Evolutionary conservation across 2,329 filamentous ascomycete genomes (phyloP), one percentile per base, ranked within the genome.

Genomic region (Cladosporium velox): DNA sequence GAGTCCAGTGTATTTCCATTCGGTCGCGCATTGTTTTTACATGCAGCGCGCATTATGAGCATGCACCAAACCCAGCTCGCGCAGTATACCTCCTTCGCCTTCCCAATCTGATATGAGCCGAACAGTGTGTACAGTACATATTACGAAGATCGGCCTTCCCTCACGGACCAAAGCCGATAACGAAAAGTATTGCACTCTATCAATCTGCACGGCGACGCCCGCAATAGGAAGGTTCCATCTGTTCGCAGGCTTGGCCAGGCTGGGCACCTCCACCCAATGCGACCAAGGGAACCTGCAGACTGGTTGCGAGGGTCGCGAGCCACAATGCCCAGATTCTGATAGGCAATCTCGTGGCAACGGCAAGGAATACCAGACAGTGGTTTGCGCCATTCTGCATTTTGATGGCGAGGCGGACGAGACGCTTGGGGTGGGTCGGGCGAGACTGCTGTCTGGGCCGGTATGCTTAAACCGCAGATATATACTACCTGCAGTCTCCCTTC

Each of bases 171-270:
- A 15, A 54, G 49, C 18, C 49, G 61, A 55, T 55, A 55, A 26
- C 61, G 28, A 47, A 47, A 47, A 41, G 60, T 35, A 49, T 41
- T 63, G 21, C 32, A 54, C 21, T 57, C 26, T 44, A 44, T 64
- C 57, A 52, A 44, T 55, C 35, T 44, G 61, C 61, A 64, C 6
- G 28, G 51, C 61, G 26, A 55, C 21, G 26, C 21, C 61, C 61
- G 51, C 35, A 64, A 44, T 57, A 64, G 61, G 61, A 55, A 64
- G 61, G 61, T 64, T 64, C 34, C 61, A 64, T 57, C 35, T 52
- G 44, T 30, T 44, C 24, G 49, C 21, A n/a, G 51, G 21, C 61
- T 64, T 64, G 61, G 61, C 61, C 51, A 10, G 51, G 34, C 61
- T 64, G 54, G 61, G 61, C 30, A 49, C 26, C 61, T 64, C 61